These are phyloP conservation scores for Candida pseudofarinosa DNA, from an alignment of 805 yeast species.

Conservation along the genomic window DNA sequence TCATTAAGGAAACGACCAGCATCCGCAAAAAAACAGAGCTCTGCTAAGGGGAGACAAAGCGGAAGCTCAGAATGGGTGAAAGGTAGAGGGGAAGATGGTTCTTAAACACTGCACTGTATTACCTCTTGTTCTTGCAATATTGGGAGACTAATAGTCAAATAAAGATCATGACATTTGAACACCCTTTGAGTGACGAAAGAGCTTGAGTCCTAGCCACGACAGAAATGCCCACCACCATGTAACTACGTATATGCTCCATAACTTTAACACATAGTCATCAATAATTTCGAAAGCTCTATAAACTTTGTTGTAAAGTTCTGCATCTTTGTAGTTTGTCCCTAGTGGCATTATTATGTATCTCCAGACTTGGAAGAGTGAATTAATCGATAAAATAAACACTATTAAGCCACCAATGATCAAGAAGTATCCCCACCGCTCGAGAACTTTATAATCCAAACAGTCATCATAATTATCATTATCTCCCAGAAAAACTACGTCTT, in stretches of 20 bases:
- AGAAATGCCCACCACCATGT: constrained; percentile 63
- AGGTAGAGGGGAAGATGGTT: constrained; percentile 76
- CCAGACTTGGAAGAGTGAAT: constrained; percentile 36
- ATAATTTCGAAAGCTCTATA: constrained; percentile 13
- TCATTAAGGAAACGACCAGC: neutral
- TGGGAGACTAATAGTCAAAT: neutral
- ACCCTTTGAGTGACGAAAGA: constrained; percentile 76
- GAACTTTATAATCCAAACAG: neutral
- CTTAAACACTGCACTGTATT: neutral
- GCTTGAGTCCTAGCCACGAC: constrained; percentile 78
- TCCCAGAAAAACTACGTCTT: no score
- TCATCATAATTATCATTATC: neutral
- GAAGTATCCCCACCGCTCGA: constrained; percentile 18
- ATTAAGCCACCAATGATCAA: constrained; percentile 28
- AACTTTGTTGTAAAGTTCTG: constrained; percentile 10
- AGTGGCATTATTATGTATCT: constrained; percentile 29
- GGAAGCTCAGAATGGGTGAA: constrained; percentile 75
- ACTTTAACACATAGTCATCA: constrained; percentile 29
- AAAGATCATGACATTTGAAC: constrained; percentile 19
- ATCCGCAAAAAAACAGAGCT: constrained; percentile 11
- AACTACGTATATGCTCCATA: constrained; percentile 39
- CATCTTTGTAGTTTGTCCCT: constrained; percentile 6
- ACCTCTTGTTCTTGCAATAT: neutral
- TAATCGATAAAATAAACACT: constrained; percentile 28
- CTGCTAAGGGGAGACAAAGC: constrained; percentile 58